Base-by-base conservation (phyloP, 139 green algal species). In the Picochlorum sp. region DNA sequence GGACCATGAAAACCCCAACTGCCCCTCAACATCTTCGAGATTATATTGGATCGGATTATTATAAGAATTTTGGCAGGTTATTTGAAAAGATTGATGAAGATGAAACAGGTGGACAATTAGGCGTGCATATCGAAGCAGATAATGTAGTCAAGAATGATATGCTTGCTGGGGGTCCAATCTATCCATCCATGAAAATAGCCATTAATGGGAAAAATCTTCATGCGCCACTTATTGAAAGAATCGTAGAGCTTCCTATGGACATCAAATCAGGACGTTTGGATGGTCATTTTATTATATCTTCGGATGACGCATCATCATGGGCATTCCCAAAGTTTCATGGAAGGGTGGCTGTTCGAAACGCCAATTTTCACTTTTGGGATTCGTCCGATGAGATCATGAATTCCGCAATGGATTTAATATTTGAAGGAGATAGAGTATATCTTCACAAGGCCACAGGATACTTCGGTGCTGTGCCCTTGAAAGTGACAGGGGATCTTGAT, bases 281-380 rank as follows among this genome's bases (percentile, higher is more conserved):
- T 52, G 91, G 91, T 5, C 77, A 93, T 63, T 64, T 97, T 13
- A 52, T 63, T 11, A 62, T 95, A 7, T 59, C 61, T 23, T 68
- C 64, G 1, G 58, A 85, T 59, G 71, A 90, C 54, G 26, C 64
- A 0, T 61, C 63, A 20, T 82, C 77, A 10, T 96, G 90, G 87
- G 51, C 77, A 4, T 94, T 92, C 57, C 91, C 90, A 21, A 70
- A 82, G 59, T 78, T 97, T 41, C 68, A 72, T 34, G 90, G 89
- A 49, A 70, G 76, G 14, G 50, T 79, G 16, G 28, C 47, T 11
- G 73, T 92, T 15, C 56, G 61, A n/a, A 79, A 74, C 23, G 63
- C 74, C 4, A 73, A 75, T 15, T 89, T 98, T 56, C 91, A 97
- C 77, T 96, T 98, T 49, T 98, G 86, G 85, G 93, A 98, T 63